Base-by-base conservation (phyloP, 768 basidiomycete species). In the Leccinum rimulosum region DNA sequence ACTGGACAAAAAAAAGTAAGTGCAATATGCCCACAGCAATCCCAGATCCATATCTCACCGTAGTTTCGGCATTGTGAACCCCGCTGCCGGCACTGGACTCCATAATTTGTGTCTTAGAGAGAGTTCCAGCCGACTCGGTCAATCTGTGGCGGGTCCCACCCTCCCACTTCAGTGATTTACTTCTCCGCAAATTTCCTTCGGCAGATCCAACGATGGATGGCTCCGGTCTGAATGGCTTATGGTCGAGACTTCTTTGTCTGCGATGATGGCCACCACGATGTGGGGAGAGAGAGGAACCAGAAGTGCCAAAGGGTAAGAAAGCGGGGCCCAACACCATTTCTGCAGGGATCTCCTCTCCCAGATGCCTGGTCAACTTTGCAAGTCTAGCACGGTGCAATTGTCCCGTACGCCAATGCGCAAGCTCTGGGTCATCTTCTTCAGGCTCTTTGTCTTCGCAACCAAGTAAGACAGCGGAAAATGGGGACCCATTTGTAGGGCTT, bases 331-430 rank as follows among this genome's bases (percentile, higher is more conserved):
- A 59, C 28, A 74, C 56, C 54, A 79, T 65, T 45, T 75, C 77
- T 5, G 70, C 66, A 14, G 79, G 75, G 48, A 78, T 71, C 52
- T 74, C 68, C 61, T 77, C 74, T 50, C 77, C 76, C 7, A 77
- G 67, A 61, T 73, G 68, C 17, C 74, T 74, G 8, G 73, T 68
- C 54, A 78, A 66, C 64, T 77, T 78, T 17, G 70, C 74, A 40
- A 73, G 66, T 43, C 74, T 72, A 19, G 67, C 67, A 40, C 72
- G 74, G 48, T 67, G 64, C 9, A 70, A 43, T 57, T 70, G 72
- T 58, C 72, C 70, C 28, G 51, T 47, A 33, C 50, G 51, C 64
- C 36, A 57, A 25, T 40, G 38, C 15, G 56, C 40, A 28, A 33
- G 36, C 40, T 25, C 27, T 35, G 45, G 50, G 47, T 59, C 56